Conservation (phyloP, 2,329 filamentous ascomycete species). For the Hortaea werneckii region DNA sequence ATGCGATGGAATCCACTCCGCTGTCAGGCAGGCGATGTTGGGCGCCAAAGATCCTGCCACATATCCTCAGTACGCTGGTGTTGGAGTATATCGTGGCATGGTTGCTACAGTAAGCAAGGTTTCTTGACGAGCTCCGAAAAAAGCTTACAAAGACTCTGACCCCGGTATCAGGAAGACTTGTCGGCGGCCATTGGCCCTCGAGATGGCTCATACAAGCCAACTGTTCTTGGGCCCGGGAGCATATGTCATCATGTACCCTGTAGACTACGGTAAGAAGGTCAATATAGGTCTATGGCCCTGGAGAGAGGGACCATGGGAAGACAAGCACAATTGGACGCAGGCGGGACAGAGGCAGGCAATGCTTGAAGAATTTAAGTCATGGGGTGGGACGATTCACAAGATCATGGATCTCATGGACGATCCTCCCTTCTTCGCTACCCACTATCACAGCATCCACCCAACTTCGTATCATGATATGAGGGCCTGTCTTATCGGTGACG, state of each 20-base stretch:
- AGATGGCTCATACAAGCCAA: slow-evolving; percentile 13
- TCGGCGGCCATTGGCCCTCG: slow-evolving; percentile 20
- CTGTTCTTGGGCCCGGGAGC: slow-evolving; percentile 40
- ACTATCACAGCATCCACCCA: slow-evolving; percentile 30
- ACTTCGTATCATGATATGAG: slow-evolving; percentile 29
- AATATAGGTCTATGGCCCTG: slow-evolving; percentile 44
- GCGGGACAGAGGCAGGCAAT: slow-evolving; percentile 33
- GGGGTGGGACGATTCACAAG: slow-evolving; percentile 30
- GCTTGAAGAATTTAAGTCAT: slow-evolving; percentile 30
- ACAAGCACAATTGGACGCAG: slow-evolving; percentile 29
- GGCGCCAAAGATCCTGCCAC: slow-evolving; percentile 36
- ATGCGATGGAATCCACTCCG: slow-evolving; percentile 55
- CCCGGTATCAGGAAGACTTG: slow-evolving; percentile 30
- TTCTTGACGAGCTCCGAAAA: too few species aligned
- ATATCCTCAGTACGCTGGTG: slow-evolving; percentile 42
- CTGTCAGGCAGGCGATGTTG: slow-evolving; percentile 43
- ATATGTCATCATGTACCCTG: slow-evolving; percentile 53
- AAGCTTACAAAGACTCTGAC: too few species aligned
- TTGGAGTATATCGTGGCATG: slow-evolving; percentile 52
- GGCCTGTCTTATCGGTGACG: slow-evolving; percentile 54
- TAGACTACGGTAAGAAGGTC: slow-evolving; percentile 46
- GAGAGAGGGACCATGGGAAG: slow-evolving; percentile 28
- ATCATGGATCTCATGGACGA: slow-evolving; percentile 33
- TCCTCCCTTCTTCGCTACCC: slow-evolving; percentile 38
- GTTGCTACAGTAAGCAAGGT: slow-evolving; percentile 39